Base-by-base conservation (phyloP, 2,329 filamentous ascomycete species). In the Ophiostoma novo-ulmi region DNA sequence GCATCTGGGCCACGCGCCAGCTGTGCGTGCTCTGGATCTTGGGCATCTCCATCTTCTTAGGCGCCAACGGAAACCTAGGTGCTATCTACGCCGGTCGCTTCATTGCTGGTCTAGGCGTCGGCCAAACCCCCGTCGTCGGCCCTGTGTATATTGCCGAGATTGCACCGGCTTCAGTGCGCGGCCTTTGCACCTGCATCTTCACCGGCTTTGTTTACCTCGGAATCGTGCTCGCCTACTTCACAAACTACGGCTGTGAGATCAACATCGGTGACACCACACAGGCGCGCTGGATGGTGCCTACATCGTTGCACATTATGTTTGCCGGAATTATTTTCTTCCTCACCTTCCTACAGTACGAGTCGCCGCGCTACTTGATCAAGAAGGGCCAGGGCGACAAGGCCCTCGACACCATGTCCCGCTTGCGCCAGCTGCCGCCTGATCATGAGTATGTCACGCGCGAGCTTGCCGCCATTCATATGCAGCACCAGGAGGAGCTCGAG, bases 1-100 rank as follows among this genome's bases (percentile, higher is more conserved):
- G 52, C n/a, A 58, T 58, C 52, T 58, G 52, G 52, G 52, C 52
- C n/a, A 58, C 52, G 22, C 52, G 52, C 52, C 52, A 58, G 52
- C 52, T 58, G 52, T 58, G 52, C 52, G 52, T 58, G n/a, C 52
- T 58, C n/a, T 58, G 52, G 52, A 58, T 58, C n/a, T 11, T 58
- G 10, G 52, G 52, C 1, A 58, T 58, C 17, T 13, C 52, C n/a
- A 58, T 58, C 10, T 58, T 58, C 52, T 22, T 58, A 3, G 52
- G n/a, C 8, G n/a, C 52, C n/a, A 26, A 58, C 22, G 52, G 52
- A 22, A 58, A 58, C 22, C n/a, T 58, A 10, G 52, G 52, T 10
- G 52, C 52, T 58, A 26, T 58, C 22, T 58, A 58, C 11, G 52
- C 52, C 22, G 52, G 52, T 10, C 52, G 52, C 22, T 58, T 58